Conservation (phyloP, 1,284 basidiomycete genomes). For the Leucoagaricus sp. region DNA sequence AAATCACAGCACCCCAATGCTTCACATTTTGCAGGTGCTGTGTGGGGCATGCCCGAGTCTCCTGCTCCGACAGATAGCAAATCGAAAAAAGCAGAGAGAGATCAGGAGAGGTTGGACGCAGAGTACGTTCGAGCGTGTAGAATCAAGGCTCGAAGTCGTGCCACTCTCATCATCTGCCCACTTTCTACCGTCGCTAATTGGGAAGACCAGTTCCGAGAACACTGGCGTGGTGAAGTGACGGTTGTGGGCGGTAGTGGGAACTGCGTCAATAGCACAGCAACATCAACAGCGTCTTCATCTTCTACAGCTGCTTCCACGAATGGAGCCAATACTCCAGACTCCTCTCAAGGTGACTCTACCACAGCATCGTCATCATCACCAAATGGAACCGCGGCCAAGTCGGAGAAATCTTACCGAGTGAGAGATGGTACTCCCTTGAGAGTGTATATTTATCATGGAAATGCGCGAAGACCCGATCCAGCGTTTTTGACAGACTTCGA, state of each 20-base stretch:
- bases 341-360: neutral
- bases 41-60: constrained; percentile 80
- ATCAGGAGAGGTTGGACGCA: constrained; percentile 70
- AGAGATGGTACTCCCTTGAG: constrained; percentile 61
- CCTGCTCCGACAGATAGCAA: constrained; percentile 43
- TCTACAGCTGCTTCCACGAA: constrained; percentile 19
- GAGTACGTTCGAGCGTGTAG: constrained; percentile 68
- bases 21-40: constrained; percentile 72
- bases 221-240: constrained; percentile 85
- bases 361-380: neutral
- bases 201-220: constrained; percentile 98
- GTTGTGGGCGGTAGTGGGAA: constrained; percentile 76
- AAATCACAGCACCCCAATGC: constrained; percentile 45
- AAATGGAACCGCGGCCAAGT: constrained; percentile 29
- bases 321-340: constrained; percentile 8
- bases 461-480: constrained; percentile 84
- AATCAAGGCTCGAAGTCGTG: constrained; percentile 81
- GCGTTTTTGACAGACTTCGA: constrained; percentile 90
- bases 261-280: constrained; percentile 21
- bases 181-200: constrained; percentile 97
- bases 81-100: constrained; percentile 61
- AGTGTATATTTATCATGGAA: constrained; percentile 97
- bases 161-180: constrained; percentile 96
- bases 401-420: constrained; percentile 34
- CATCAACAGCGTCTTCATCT: constrained; percentile 14